Base-by-base conservation (phyloP, 2,329 filamentous ascomycete genomes). In the Pseudogymnoascus sp. region DNA sequence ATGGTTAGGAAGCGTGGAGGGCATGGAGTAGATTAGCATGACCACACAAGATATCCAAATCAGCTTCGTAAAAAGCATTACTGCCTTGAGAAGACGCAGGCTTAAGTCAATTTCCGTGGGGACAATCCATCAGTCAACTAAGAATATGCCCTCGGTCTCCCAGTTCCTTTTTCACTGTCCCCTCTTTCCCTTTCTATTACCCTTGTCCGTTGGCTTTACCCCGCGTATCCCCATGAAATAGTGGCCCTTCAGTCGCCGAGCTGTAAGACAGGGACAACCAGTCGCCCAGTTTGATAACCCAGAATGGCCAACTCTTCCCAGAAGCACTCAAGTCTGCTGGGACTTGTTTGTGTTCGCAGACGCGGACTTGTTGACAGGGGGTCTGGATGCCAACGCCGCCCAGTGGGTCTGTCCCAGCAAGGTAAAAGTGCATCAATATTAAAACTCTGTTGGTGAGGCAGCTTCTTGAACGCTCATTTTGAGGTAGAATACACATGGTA, bases 1-100 rank as follows among this genome's bases (percentile, higher is more conserved):
- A 16, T 74, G 72, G 61, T 61, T 74, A 4, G 72, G 72, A 7
- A 68, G 69, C 52, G 66, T 74, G 16, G 70, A 72, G 59, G 70
- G 69, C 0, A 71, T 74, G 49, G 49, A 55, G 5, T 55, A 55
- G 29, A 55, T 21, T 33, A 55, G 29, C 10, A 55, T 33, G 6
- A n/a, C 65, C 69, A 45, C 66, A 31, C n/a, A 21, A 16, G 16
- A 33, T 55, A 55, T 55, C 11, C 49, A 11, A 55, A 55, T 55
- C 29, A 33, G 49, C 7, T 33, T 7, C 16, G 49, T 33, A 55
- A 29, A 33, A 31, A 19, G 14, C 49, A 33, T 33, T 6, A 12
- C 19, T 33, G 45, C 29, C n/a, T 33, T n/a, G 4, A n/a, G 33
- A 55, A 19, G 29, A n/a, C n/a, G 10, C n/a, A 7, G 6, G 29